phyloP scores from a whole-genome alignment of 2,329 filamentous ascomycete genomes.

The Plenodomus biglobosus region DNA sequence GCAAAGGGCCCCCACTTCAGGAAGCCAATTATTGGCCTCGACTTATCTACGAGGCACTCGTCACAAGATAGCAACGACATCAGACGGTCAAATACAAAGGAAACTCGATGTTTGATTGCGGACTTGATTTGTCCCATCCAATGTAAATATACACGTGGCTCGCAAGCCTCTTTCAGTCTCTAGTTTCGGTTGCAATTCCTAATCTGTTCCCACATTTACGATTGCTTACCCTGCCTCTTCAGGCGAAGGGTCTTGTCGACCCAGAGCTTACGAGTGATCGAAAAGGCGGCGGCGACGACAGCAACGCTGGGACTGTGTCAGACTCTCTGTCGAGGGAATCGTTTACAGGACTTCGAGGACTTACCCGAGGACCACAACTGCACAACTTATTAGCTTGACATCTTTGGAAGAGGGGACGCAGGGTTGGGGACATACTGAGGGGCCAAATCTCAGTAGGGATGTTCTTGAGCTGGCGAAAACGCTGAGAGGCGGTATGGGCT shows the following conservation, averaged over 20 bases:
- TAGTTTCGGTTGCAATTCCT: constrained; percentile 3
- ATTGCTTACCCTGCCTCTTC: constrained; percentile 60
- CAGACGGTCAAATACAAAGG: constrained; percentile 8
- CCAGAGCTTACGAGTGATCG: constrained; percentile 75
- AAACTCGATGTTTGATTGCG: constrained; percentile 29
- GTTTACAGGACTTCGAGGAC: constrained; percentile 35
- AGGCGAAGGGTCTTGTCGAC: constrained; percentile 93
- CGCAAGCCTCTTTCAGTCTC: constrained; percentile 10
- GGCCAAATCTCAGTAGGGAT: constrained; percentile 93
- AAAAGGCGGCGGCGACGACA: constrained; percentile 79
- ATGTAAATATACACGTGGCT: constrained; percentile 30
- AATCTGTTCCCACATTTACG: constrained; percentile 23
- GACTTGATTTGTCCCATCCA: constrained; percentile 17
- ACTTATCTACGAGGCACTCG: background rate
- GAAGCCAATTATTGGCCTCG: background rate
- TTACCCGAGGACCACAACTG: constrained; percentile 84
- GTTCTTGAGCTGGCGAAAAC: constrained; percentile 83
- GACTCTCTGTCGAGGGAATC: constrained; percentile 14
- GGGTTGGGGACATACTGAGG: constrained; percentile 67
- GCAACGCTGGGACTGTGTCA: constrained; percentile 56
- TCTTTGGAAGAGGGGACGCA: background rate
- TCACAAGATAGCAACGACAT: background rate
- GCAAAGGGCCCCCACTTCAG: no score
- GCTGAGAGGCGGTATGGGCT: constrained; percentile 98
- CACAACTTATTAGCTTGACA: constrained; percentile 18